Base-by-base conservation (phyloP, 129 eudicot genomes). In the Chrysanthemum seticuspe region DNA sequence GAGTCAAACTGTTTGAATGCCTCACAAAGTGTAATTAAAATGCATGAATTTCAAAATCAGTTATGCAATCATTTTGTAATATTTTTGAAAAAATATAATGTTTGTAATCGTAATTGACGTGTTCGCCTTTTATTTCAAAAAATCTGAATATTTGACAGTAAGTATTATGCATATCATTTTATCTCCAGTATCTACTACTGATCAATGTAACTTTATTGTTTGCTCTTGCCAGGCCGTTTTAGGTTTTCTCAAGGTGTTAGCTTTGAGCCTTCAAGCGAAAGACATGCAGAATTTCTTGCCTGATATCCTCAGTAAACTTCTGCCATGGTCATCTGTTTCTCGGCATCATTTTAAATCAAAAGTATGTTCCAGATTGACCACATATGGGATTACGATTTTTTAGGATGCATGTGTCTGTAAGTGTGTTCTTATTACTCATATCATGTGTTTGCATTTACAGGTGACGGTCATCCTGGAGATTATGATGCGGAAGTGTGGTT, bases 311-410 rank as follows among this genome's bases (percentile, higher is more conserved):
- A 81, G 83, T 82, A 84, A 78, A 67, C 76, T 95, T 74, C 80
- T 91, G 51, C 96, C 91, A 19, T 95, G 99, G 99, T 91, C 99
- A 72, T 86, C 97, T 64, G 83, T 90, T 67, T 95, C 99, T 21
- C 90, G 94, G 34, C 85, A 95, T 82, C 99, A 95, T 83, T 95
- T 95, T 62, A 85, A 87, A 85, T 71, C 91, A 67, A 95, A 95
- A 85, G 99, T 87, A 62, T 67, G 86, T 75, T 64, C 10, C 19
- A 1, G 40, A 21, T 16, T 55, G 25, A 50, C 56, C 47, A 13
- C 47, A 59, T 2, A 5, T 76, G 18, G 15, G 59, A 25, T 67
- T 76, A 48, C 7, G 1, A 40, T 10, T 19, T 45, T 13, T 21
- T 15, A 34, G 45, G 45, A 36, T 36, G 1, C 1, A 36, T 36